These are phyloP conservation scores for Yamadazyma laniorum DNA, from an alignment of 805 yeast species.

Conservation along the genomic window DNA sequence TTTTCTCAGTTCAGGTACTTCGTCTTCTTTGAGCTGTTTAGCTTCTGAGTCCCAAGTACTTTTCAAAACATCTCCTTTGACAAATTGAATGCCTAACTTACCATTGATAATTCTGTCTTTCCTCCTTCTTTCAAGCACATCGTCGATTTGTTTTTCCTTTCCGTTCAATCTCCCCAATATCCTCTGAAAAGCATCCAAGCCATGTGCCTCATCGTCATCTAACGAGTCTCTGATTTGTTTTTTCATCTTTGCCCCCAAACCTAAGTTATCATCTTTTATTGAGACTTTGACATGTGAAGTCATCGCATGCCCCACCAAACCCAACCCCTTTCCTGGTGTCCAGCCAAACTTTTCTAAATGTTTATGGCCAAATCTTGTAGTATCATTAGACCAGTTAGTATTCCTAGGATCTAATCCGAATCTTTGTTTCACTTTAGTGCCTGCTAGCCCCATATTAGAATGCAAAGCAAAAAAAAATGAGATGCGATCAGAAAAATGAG, in stretches of 20 bases:
- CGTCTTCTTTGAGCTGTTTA: conserved; percentile 20
- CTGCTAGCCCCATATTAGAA: conserved; percentile 93
- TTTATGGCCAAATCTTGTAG: conserved; percentile 80
- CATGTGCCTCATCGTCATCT: conserved; percentile 82
- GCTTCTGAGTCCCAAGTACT: conserved; percentile 80
- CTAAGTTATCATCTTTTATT: conserved; percentile 77
- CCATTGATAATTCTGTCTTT: conserved; percentile 74
- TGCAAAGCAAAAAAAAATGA: too few relatives aligned
- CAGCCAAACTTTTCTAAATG: conserved; percentile 84
- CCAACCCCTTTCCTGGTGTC: conserved; percentile 90
- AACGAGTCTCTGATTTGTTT: conserved; percentile 63
- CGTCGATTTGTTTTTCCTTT: conserved; percentile 61
- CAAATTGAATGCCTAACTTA: conserved; percentile 84
- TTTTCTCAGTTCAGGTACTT: conserved; percentile 7
- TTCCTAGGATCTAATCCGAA: conserved; percentile 93
- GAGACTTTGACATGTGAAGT: conserved; percentile 82
- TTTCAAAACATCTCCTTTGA: conserved; percentile 76
- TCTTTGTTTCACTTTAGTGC: conserved; percentile 72
- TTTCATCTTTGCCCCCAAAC: conserved; percentile 82
- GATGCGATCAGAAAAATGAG: conserved; percentile 12
- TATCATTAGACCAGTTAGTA: conserved; percentile 90
- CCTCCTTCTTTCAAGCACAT: conserved; percentile 68
- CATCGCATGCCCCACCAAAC: conserved; percentile 61
- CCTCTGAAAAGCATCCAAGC: conserved; percentile 90
- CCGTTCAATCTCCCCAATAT: conserved; percentile 88